Percentiles rank a stretch among this genome's conserved stretches.
Evolutionary conservation across 2,329 filamentous ascomycete species (phyloP).

Genomic region (Cordyceps militaris): DNA sequence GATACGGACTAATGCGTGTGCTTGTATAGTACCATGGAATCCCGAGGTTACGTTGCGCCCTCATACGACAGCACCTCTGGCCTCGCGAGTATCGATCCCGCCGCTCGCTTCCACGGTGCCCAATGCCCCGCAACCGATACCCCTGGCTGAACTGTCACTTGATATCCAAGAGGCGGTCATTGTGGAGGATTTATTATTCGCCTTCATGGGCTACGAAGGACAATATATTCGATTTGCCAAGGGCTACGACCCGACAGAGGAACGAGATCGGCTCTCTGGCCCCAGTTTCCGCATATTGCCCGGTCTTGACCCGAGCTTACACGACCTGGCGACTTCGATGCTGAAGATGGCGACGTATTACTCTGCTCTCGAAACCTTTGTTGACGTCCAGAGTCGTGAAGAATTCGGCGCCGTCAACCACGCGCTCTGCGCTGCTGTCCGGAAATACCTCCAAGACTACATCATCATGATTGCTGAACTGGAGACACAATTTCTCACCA

Average conservation of each 20-base stretch:
- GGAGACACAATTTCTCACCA: constrained; percentile 87
- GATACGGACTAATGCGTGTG: constrained; percentile 18
- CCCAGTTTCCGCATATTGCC: constrained; percentile 72
- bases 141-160: constrained; percentile 64
- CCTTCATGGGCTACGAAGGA: constrained; percentile 98
- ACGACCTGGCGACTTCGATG: constrained; percentile 82
- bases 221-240: constrained; percentile 87
- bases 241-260: constrained; percentile 73
- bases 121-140: constrained; percentile 60
- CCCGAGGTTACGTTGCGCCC: constrained; percentile 69
- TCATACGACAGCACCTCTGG: constrained; percentile 64
- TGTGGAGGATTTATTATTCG: constrained; percentile 84
- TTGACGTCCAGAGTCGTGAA: constrained; percentile 87
- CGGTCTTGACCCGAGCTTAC: constrained; percentile 83
- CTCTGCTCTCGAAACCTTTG: constrained; percentile 81
- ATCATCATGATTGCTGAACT: constrained; percentile 86
- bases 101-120: constrained; percentile 72
- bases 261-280: constrained; percentile 79
- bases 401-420: constrained; percentile 95
- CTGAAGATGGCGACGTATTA: constrained; percentile 93
- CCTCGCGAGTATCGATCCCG: constrained; percentile 53
- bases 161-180: constrained; percentile 82
- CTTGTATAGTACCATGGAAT: constrained; percentile 55
- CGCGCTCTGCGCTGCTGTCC: constrained; percentile 88
- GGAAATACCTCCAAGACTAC: constrained; percentile 88